A percentile compares a stretch with the other conserved stretches of the same genome.
Conservation (phyloP, 1,284 basidiomycete genomes). For the Ustilago lituana region DNA sequence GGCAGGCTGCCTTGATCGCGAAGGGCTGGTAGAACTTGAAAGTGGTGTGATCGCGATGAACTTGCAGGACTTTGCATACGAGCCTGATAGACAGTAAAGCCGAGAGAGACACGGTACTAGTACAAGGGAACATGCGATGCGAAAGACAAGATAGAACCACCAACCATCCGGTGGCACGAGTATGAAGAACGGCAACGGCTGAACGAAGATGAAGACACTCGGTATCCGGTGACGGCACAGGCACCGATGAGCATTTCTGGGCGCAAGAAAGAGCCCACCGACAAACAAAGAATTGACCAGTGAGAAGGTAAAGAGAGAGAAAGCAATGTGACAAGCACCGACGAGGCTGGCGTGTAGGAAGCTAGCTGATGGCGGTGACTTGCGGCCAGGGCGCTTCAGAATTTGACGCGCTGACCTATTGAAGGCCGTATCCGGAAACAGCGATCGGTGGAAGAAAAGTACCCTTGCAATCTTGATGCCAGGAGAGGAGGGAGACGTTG, state of each 20-base stretch:
- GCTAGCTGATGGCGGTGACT: constrained; percentile 2
- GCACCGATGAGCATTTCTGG: no score
- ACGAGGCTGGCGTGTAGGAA: neutral
- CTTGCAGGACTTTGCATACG: constrained; percentile 3
- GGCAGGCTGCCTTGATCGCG: no score
- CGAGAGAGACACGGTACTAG: constrained; percentile 8
- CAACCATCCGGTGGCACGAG: constrained; percentile 21
- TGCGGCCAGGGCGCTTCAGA: constrained; percentile 52
- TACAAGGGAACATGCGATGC: constrained; percentile 35
- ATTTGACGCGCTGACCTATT: constrained; percentile 47
- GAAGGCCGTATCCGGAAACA: constrained; percentile 2
- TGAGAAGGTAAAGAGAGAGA: neutral
- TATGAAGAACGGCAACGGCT: neutral
- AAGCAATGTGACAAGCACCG: constrained; percentile 14
- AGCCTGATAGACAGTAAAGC: neutral
- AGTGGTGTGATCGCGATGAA: constrained; percentile 2
- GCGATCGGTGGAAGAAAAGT: no score
- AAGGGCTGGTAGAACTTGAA: no score
- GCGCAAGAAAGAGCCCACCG: constrained; percentile 1
- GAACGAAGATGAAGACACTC: neutral
- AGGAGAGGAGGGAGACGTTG: neutral
- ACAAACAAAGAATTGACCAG: no score
- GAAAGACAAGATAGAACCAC: constrained; percentile 14
- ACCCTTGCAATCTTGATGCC: no score
- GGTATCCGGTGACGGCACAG: no score